A percentile compares a stretch with the other conserved stretches of the same genome.
Evolutionary conservation across 805 yeast species (phyloP).

Genomic region (Schizosaccharomyces octosporus): DNA sequence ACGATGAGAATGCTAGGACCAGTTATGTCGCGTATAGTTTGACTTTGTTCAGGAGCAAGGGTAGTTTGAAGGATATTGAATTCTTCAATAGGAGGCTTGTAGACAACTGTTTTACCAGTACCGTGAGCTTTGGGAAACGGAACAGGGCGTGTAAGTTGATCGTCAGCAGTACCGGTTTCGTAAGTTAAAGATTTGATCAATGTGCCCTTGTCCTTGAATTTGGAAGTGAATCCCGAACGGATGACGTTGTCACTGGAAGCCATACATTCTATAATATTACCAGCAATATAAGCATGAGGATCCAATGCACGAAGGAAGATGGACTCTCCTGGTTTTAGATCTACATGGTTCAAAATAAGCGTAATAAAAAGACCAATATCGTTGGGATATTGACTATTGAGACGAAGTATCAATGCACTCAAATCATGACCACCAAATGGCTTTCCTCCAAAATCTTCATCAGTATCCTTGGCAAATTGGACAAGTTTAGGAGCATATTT

Average conservation of each 20-base stretch:
- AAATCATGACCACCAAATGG: conserved; percentile 31
- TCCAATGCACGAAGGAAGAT: conserved; percentile 90
- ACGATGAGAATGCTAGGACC: conserved; percentile 79
- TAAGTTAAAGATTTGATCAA: conserved; percentile 81
- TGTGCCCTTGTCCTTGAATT: conserved; percentile 81
- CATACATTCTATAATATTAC: conserved; percentile 98
- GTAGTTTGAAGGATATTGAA: conserved; percentile 76
- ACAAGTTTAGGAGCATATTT: conserved; percentile 41
- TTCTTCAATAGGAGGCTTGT: conserved; percentile 92
- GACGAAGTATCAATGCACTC: conserved; percentile 48
- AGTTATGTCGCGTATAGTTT: conserved; percentile 32
- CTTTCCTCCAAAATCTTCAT: conserved; percentile 14
- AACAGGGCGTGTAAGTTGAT: conserved; percentile 66
- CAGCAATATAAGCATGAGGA: conserved; percentile 92
- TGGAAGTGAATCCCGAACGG: conserved; percentile 97
- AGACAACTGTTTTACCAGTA: conserved; percentile 21
- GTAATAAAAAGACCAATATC: conserved; percentile 92
- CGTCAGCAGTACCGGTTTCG: conserved; percentile 65
- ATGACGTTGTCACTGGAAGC: conserved; percentile 97
- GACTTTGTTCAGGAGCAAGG: conserved; percentile 26
- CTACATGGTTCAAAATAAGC: conserved; percentile 69
- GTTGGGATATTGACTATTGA: conserved; percentile 70
- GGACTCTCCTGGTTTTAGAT: conserved; percentile 70
- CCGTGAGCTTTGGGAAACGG: conserved; percentile 21
- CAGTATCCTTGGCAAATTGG: conserved; percentile 31